These are phyloP conservation scores for Candida piceae DNA, from an alignment of 805 yeast species.

Conservation along the genomic window DNA sequence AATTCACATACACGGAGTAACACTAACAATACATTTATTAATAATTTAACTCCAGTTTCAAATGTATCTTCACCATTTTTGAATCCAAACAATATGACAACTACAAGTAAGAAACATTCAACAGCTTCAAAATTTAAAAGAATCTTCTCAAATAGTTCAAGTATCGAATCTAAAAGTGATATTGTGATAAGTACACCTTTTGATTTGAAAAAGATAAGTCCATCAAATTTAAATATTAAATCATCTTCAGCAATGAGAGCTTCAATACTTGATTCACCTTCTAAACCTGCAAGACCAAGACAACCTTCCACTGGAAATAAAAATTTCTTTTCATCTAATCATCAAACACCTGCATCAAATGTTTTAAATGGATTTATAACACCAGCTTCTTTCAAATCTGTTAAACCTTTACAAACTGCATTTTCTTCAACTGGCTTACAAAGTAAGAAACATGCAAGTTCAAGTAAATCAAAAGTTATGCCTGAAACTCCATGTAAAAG, in stretches of 20 bases:
- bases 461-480: constrained; percentile 32
- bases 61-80: constrained; percentile 22
- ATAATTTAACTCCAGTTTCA: constrained; percentile 13
- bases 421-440: constrained; percentile 70
- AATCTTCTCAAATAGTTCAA: constrained; percentile 13
- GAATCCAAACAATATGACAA: constrained; percentile 12
- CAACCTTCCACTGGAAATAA: background rate
- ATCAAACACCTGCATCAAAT: constrained; percentile 11
- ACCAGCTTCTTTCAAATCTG: constrained; percentile 59
- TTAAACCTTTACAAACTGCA: constrained; percentile 82
- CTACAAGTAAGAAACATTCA: constrained; percentile 14
- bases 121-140: constrained; percentile 21
- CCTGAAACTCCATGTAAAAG: constrained; percentile 65
- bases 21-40: constrained; percentile 3
- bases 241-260: background rate
- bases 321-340: too few species aligned
- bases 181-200: constrained; percentile 13
- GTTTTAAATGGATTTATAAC: constrained; percentile 30
- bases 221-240: constrained; percentile 9
- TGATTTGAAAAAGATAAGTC: constrained; percentile 15
- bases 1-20: background rate
- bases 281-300: constrained; percentile 10
- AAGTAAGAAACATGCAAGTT: constrained; percentile 50
- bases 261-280: constrained; percentile 18
- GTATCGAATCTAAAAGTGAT: constrained; percentile 5